Base-by-base conservation (phyloP, 768 basidiomycete genomes). In the Mycena epipterygia region DNA sequence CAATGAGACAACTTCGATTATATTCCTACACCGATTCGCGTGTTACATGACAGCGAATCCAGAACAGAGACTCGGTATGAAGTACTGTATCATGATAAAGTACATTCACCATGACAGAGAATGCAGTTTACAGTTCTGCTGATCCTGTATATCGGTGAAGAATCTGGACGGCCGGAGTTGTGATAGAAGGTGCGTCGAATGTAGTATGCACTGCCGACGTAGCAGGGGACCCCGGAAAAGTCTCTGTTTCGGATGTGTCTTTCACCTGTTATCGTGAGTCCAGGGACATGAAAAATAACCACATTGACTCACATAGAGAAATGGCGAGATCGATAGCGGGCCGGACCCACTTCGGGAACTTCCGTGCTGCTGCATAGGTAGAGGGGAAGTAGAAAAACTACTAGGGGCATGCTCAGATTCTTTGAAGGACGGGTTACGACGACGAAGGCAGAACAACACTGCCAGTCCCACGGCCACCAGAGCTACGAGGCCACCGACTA, bases 401-500 rank as follows among this genome's bases (percentile, higher is more conserved):
- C 72, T 69, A 5, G 76, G 68, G 30, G 27, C 9, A 3, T 48
- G 49, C 65, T 58, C n/a, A 73, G 68, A 52, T 73, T 72, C 37
- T 27, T 41, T 32, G 42, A 30, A 30, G 2, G 48, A 11, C 13
- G 19, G 37, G 30, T 68, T 70, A 25, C 75, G 77, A 44, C 71
- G 81, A 42, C 66, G 80, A 35, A 76, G 75, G 33, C 79, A 70
- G 71, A 85, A 82, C 83, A 84, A 73, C 8, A 79, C 48, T 9
- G 74, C 70, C 14, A 85, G 81, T 19, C 67, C 82, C 14, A 87
- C 76, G 46, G 82, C 63, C 14, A 82, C 85, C 21, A 88, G 56
- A 29, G 79, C 81, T 16, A 87, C 83, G 5, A 91, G 61, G 25
- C 85, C 89, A 7, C 88, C 89, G 2, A 90, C 82, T 11, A 87